Evolutionary conservation across 2,329 filamentous ascomycete species (phyloP), one percentile per base, ranked within the genome.

Genomic region (Nannizziopsis barbatae): DNA sequence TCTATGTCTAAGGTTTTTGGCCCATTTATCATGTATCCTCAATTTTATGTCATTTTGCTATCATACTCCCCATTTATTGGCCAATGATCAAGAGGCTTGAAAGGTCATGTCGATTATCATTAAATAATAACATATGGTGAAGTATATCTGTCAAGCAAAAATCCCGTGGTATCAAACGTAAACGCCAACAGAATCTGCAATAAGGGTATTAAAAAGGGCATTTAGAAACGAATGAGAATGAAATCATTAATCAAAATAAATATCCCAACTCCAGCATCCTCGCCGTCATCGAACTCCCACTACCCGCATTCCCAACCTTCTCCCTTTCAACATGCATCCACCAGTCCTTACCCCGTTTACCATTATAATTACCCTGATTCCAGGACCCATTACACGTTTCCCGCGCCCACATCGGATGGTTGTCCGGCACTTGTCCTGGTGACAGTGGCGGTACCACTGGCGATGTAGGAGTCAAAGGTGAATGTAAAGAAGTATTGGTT

Each of bases 311-410:
- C 9, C 46, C 46, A 1, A 50, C 62, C 32, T 65, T 64, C 50
- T 69, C 67, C 36, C 67, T 62, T 55, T 70, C 67, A 57, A 68
- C 62, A 50, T 70, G 67, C 50, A 63, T 66, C 67, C 67, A 70
- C 67, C 67, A 70, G 18, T 70, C 67, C 33, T 66, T 63, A 18
- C 66, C 66, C 36, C 45, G 56, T 47, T 62, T 65, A 52, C 69
- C 65, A 27, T 27, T 27, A 7, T n/a, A n/a, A n/a, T 7, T 27
- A 14, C 57, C 55, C 38, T 62, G 61, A 50, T 70, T 70, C 67
- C 67, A 70, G 5, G 65, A 63, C 7, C 67, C 67, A 36, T 65
- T 69, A 51, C 67, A 70, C n/a, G 60, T 62, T 45, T 70, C 67
- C 49, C 62, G 63, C 14, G 64, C 61, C 66, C 66, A 69, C 9